Percentiles rank a stretch among this genome's conserved stretches.
phyloP scores from a whole-genome alignment of 768 basidiomycete species.

The Multifurca ochricompacta region DNA sequence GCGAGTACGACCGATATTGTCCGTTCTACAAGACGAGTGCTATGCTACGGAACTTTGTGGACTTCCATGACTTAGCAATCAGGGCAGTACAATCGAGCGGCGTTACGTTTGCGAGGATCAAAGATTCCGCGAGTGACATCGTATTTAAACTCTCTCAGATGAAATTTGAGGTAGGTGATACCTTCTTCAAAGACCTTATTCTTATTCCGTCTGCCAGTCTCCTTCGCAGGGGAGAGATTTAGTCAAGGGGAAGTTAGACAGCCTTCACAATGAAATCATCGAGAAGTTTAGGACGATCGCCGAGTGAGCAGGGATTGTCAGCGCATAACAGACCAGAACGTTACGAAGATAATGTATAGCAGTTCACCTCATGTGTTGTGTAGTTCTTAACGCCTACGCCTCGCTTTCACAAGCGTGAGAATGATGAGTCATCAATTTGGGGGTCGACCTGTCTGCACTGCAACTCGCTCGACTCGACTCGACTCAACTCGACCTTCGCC shows the following conservation, averaged over 20 bases:
- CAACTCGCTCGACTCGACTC: too few relatives aligned
- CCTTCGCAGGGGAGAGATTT: slow-evolving; percentile 86
- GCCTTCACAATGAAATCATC: slow-evolving; percentile 76
- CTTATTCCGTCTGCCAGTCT: slow-evolving; percentile 40
- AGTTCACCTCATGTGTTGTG: neutral
- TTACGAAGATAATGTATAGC: too few relatives aligned
- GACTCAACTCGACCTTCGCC: too few relatives aligned
- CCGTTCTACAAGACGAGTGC: slow-evolving; percentile 98
- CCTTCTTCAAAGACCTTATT: neutral
- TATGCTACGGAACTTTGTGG: slow-evolving; percentile 93
- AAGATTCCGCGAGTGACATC: slow-evolving; percentile 77
- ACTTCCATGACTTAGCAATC: slow-evolving; percentile 86
- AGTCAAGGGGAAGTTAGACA: slow-evolving; percentile 77
- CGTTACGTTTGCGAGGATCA: slow-evolving; percentile 78
- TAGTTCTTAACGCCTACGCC: neutral
- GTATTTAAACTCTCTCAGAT: slow-evolving; percentile 98
- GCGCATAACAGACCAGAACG: too few relatives aligned
- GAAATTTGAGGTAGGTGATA: slow-evolving; percentile 83
- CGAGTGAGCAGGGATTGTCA: slow-evolving; percentile 45
- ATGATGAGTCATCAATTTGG: neutral
- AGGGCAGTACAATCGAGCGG: slow-evolving; percentile 79
- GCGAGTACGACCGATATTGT: slow-evolving; percentile 93
- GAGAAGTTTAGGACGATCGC: slow-evolving; percentile 86
- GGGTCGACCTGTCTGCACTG: too few relatives aligned
- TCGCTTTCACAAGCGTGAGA: too few relatives aligned